phyloP scores from a whole-genome alignment of 176 grass and related monocot species.

The Aegilops speltoides region DNA sequence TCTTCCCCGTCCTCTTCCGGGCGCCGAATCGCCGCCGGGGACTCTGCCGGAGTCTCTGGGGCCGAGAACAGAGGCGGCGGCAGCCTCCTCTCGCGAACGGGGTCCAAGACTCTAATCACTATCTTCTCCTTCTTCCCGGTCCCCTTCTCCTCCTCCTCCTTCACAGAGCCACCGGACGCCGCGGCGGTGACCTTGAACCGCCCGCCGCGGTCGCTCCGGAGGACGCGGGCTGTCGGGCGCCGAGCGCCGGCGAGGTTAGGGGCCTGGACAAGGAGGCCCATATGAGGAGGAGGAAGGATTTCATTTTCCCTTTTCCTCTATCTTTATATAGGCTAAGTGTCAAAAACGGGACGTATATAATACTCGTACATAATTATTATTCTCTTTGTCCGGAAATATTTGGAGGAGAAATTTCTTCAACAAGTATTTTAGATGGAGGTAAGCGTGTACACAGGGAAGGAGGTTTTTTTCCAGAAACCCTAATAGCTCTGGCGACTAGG shows the following conservation, averaged over 20 bases:
- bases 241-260: constrained; percentile 28
- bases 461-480: no score
- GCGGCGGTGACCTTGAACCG: constrained; percentile 20
- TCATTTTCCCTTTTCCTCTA: neutral
- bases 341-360: no score
- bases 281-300: constrained; percentile 2
- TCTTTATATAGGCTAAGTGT: neutral
- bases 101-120: constrained; percentile 85
- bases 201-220: constrained; percentile 5
- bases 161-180: constrained; percentile 28
- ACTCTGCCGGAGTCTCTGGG: constrained; percentile 31
- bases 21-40: neutral
- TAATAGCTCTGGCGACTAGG: no score
- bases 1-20: constrained; percentile 37
- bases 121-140: constrained; percentile 32
- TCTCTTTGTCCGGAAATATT: no score
- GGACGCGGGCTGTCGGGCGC: neutral
- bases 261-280: constrained; percentile 41
- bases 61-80: constrained; percentile 42
- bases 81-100: constrained; percentile 45
- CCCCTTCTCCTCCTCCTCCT: constrained; percentile 44
- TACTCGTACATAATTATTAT: no score
- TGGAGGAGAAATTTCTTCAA: no score
- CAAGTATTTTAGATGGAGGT: no score
- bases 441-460: no score